Evolutionary conservation across 768 basidiomycete species (phyloP), one percentile per base, ranked within the genome.

Genomic region (Tubosaeta sp.): DNA sequence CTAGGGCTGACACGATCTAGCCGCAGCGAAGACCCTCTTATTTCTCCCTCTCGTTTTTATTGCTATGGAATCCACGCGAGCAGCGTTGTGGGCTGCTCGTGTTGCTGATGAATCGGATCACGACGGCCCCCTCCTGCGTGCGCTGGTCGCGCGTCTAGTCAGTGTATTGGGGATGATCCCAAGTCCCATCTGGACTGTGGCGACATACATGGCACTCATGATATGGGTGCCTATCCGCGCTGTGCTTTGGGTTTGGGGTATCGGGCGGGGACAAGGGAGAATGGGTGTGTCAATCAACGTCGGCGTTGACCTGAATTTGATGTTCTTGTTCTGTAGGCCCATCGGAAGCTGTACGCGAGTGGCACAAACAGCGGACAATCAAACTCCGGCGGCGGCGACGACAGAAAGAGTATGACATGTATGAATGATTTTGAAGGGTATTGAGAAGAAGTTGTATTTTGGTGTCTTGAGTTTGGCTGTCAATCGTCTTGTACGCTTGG

Each of bases 191-290:
- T 38, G 34, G 24, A 22, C 34, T 0, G 22, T 16, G 1, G 3
- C 16, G 3, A 27, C 29, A 4, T 39, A 34, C 34, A 38, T 55
- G 1, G 30, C 51, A 10, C 51, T 42, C 13, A 3, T 48, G 0
- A 14, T 39, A 0, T 39, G 36, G 46, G 13, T 29, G 21, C 36
- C 39, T 3, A 11, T 40, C 19, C 36, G 30, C 1, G 38, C 27
- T 3, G 11, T 53, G 4, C 24, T 60, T 1, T 61, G 53, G 60
- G 6, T 55, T 1, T 41, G 25, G 14, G 60, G 60, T 0, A 51
- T 60, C 12, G 51, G 59, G n/a, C 50, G 60, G 11, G 53, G 48
- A 1, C 47, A 42, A 4, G 36, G 49, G 1, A 46, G 49, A 18
- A 57, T 54, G 18, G 36, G 50, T 54, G 22, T 21, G 53, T 49